A percentile compares a stretch with the other conserved stretches of the same genome.
phyloP scores from a whole-genome alignment of 768 basidiomycete genomes.

The Rubroboletus pulcherrimus region DNA sequence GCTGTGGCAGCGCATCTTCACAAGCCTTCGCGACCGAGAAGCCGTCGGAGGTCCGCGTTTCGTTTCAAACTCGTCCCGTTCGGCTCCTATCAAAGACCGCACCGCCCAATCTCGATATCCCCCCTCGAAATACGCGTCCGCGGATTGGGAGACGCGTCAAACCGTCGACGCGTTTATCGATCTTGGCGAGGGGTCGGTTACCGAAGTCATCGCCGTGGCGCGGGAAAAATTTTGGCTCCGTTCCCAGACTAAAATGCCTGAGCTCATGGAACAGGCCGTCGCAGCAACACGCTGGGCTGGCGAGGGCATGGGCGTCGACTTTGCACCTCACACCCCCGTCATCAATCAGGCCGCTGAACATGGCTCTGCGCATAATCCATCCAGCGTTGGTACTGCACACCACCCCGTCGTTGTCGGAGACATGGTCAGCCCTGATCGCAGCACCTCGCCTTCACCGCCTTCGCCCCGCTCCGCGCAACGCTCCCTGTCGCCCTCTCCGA shows the following conservation, averaged over 20 bases:
- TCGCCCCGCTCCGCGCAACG: conserved; percentile 26
- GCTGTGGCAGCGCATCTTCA: conserved; percentile 57
- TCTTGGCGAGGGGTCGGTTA: conserved; percentile 64
- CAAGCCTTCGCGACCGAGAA: conserved; percentile 48
- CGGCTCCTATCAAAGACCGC: conserved; percentile 15
- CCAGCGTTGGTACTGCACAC: conserved; percentile 2
- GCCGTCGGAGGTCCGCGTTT: conserved; percentile 50
- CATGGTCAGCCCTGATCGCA: conserved; percentile 17
- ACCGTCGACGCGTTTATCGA: conserved; percentile 71
- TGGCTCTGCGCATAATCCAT: conserved; percentile 7
- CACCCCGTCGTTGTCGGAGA: conserved; percentile 7
- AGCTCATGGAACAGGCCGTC: conserved; percentile 64
- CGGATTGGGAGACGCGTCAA: conserved; percentile 67
- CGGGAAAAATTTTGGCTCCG: conserved; percentile 72
- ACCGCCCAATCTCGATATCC: conserved; percentile 19
- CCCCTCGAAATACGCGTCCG: conserved; percentile 28
- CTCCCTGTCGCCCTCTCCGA: conserved; percentile 30
- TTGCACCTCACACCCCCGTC: conserved; percentile 19
- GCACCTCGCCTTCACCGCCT: conserved; percentile 26
- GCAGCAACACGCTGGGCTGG: conserved; percentile 51
- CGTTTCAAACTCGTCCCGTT: conserved; percentile 17
- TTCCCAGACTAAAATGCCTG: conserved; percentile 57
- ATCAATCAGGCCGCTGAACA: conserved; percentile 8
- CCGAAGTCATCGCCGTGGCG: conserved; percentile 56
- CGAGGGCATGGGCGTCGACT: conserved; percentile 33